These are phyloP conservation scores for Falciphora oryzae DNA, from an alignment of 2,329 filamentous ascomycete genomes.

Conservation along the genomic window DNA sequence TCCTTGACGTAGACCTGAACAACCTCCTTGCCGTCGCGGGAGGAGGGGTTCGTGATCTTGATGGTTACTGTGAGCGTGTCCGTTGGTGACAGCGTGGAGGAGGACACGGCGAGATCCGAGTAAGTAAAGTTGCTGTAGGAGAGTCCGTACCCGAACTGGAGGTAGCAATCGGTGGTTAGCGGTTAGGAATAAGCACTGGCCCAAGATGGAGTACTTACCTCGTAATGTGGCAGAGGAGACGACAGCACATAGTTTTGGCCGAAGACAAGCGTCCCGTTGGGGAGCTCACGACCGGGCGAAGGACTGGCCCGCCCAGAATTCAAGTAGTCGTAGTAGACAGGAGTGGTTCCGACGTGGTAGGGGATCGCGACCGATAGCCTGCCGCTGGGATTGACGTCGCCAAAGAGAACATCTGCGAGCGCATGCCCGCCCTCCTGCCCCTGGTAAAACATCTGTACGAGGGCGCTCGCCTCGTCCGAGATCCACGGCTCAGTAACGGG, in stretches of 20 bases:
- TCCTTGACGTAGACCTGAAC: slow-evolving; percentile 65
- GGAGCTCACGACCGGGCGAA: slow-evolving; percentile 45
- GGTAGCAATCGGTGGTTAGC: not conserved
- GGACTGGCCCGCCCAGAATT: slow-evolving; percentile 55
- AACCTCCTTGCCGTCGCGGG: slow-evolving; percentile 57
- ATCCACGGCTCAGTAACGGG: slow-evolving; percentile 71
- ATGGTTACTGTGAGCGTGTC: slow-evolving; percentile 55
- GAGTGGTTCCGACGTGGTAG: slow-evolving; percentile 58
- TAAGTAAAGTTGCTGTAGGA: slow-evolving; percentile 62
- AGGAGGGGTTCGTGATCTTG: slow-evolving; percentile 54
- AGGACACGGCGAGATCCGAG: slow-evolving; percentile 44
- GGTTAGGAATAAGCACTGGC: not conserved
- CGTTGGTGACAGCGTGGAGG: slow-evolving; percentile 35
- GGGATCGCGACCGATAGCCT: slow-evolving; percentile 64
- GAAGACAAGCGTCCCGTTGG: slow-evolving; percentile 57
- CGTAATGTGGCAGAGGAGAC: slow-evolving; percentile 53
- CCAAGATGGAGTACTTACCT: slow-evolving; percentile 16
- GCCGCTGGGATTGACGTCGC: slow-evolving; percentile 59
- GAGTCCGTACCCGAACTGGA: slow-evolving; percentile 58
- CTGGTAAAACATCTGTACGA: slow-evolving; percentile 71
- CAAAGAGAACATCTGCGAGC: slow-evolving; percentile 60
- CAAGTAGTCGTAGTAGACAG: slow-evolving; percentile 67
- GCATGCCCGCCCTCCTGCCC: slow-evolving; percentile 63
- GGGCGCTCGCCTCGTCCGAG: slow-evolving; percentile 54
- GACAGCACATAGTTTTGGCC: slow-evolving; percentile 60